These are phyloP conservation scores for Alloascoidea africana DNA, from an alignment of 805 yeast genomes.

Conservation along the genomic window DNA sequence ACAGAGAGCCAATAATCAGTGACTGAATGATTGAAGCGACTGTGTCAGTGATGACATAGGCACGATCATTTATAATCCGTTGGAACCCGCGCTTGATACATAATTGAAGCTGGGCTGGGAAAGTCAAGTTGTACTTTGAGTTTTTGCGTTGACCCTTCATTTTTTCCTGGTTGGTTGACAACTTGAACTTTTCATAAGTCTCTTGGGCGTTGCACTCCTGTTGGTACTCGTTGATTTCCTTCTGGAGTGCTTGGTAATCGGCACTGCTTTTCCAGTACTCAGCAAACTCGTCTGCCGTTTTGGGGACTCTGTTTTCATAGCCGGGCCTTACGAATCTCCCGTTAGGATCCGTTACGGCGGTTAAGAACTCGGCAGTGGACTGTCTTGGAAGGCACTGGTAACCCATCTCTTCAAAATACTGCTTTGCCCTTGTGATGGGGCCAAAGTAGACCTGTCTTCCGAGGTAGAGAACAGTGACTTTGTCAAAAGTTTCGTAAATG, in stretches of 20 bases:
- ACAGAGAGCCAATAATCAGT: conserved; percentile 50
- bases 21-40: conserved; percentile 37
- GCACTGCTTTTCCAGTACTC: conserved; percentile 38
- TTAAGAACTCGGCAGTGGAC: conserved; percentile 57
- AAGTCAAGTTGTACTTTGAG: conserved; percentile 30
- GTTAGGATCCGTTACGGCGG: conserved; percentile 52
- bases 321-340: conserved; percentile 39
- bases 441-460: conserved; percentile 57
- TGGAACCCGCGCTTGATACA: conserved; percentile 38
- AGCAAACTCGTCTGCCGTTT: conserved; percentile 46
- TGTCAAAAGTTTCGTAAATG: conserved; percentile 48
- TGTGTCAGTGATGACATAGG: conserved; percentile 29
- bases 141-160: conserved; percentile 20
- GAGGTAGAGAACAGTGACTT: conserved; percentile 41
- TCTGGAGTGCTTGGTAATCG: conserved; percentile 23
- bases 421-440: conserved; percentile 34
- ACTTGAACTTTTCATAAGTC: conserved; percentile 20
- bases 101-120: conserved; percentile 31
- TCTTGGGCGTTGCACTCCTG: conserved; percentile 14
- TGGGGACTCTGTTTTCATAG: conserved; percentile 33
- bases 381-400: conserved; percentile 48
- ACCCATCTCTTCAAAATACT: conserved; percentile 51
- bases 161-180: conserved; percentile 23
- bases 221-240: conserved; percentile 30
- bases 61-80: conserved; percentile 39